Percentiles rank a stretch among this genome's conserved stretches.
Conservation (phyloP, 2,329 filamentous ascomycete species). For the Penicillium sp. region DNA sequence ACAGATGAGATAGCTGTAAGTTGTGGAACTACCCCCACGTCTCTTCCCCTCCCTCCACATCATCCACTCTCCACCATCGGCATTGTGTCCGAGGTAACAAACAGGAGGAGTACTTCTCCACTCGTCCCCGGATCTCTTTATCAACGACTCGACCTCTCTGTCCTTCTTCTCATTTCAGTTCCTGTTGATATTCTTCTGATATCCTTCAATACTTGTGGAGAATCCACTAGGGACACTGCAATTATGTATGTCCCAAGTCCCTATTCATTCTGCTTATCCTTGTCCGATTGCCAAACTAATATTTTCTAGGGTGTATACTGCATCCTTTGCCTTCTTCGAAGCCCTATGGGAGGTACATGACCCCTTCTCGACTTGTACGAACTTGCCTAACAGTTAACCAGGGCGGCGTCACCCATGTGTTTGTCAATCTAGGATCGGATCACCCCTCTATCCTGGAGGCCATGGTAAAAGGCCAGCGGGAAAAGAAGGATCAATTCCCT, state of each 20-base stretch:
- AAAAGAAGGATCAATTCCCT: constrained; percentile 61
- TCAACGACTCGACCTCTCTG: background rate
- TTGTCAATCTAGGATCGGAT: constrained; percentile 52
- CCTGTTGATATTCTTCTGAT: background rate
- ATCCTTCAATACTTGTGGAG: background rate
- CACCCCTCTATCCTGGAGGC: constrained; percentile 74
- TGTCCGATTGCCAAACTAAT: background rate
- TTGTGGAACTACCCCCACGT: constrained; percentile 8
- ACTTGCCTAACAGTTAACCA: constrained; percentile 16
- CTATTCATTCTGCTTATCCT: background rate
- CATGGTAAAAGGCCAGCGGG: constrained; percentile 69
- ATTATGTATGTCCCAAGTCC: constrained; percentile 1
- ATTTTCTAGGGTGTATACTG: constrained; percentile 51
- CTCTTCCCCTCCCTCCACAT: constrained; percentile 5
- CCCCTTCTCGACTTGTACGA: no score
- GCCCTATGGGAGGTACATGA: constrained; percentile 67
- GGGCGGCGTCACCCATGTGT: constrained; percentile 49
- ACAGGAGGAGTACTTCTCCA: background rate
- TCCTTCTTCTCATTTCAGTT: background rate
- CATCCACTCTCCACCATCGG: constrained; percentile 1
- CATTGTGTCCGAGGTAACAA: constrained; percentile 14
- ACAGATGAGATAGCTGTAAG: background rate
- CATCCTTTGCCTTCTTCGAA: constrained; percentile 78
- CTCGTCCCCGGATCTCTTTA: constrained; percentile 6
- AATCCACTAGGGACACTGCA: background rate